phyloP scores from a whole-genome alignment of 1,284 basidiomycete species.

The Cutaneotrichosporon sp. region DNA sequence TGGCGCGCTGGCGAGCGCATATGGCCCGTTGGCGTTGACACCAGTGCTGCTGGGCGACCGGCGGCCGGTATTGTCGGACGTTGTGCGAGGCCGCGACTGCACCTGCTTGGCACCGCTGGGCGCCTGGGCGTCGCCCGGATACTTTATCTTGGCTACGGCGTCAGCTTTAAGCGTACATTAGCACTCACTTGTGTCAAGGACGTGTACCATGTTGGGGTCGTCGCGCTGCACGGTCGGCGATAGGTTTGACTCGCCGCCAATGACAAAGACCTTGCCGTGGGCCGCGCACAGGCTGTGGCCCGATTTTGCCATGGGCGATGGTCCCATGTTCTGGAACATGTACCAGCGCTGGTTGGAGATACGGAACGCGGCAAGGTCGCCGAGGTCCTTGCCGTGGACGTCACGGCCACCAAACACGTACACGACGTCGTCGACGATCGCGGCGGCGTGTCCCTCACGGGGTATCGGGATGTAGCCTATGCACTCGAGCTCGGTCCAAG shows the following conservation, averaged over 20 bases:
- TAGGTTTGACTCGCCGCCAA: constrained; percentile 79
- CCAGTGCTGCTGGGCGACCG: background rate
- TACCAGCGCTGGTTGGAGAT: constrained; percentile 85
- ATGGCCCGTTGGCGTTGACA: background rate
- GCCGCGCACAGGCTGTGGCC: constrained; percentile 93
- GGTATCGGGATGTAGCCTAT: constrained; percentile 97
- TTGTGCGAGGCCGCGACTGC: constrained; percentile 12
- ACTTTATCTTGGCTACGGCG: constrained; percentile 81
- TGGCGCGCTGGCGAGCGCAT: too few relatives aligned
- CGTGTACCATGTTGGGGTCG: constrained; percentile 76
- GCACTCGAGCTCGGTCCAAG: constrained; percentile 90
- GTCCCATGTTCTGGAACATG: constrained; percentile 99
- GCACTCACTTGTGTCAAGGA: constrained; percentile 82
- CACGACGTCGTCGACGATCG: constrained; percentile 94
- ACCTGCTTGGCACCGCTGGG: background rate
- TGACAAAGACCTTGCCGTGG: constrained; percentile 80
- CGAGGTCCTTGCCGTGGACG: constrained; percentile 92
- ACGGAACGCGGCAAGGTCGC: constrained; percentile 94
- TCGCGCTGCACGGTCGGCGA: constrained; percentile 56
- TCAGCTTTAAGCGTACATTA: background rate
- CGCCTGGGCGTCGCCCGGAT: constrained; percentile 57
- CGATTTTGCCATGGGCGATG: constrained; percentile 79
- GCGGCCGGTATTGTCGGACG: constrained; percentile 17
- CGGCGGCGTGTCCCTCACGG: constrained; percentile 92
- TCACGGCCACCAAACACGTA: constrained; percentile 97